Evolutionary conservation across 1,139 yeast species (phyloP), one percentile per base, ranked within the genome.

Genomic region (Nadsonia commutata): DNA sequence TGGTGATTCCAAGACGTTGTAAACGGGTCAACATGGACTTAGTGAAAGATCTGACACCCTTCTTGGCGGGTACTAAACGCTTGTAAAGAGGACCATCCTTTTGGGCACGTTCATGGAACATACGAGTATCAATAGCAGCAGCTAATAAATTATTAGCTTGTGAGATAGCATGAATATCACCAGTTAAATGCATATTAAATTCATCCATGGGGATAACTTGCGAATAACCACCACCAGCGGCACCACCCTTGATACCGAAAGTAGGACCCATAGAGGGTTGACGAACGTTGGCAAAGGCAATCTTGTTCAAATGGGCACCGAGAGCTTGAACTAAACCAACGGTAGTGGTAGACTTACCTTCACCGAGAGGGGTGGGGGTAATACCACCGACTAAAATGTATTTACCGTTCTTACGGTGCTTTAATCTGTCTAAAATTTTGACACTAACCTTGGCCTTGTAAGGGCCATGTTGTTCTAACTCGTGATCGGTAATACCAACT

Each of bases 251-350:
- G 60, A 90, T 86, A 66, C 98, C 98, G 58, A 90, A 90, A 18
- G 98, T 90, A 48, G 98, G 98, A 43, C 98, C 98, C 96, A 90
- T 88, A 17, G 94, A 82, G 38, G 98, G 98, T 65, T 90, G 98
- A 67, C 98, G 81, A 47, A 90, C 95, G 60, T 85, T 88, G 50
- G 98, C 98, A 60, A 90, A 80, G 18, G 88, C 88, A 48, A 80
- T 77, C 64, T 83, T 81, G 51, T 81, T 76, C 57, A 88, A 71
- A 56, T 85, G 95, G 42, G 95, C 95, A 52, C 95, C 95, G 49
- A 90, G 70, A 18, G 97, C 95, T 66, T 90, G 97, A 16, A 94
- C 95, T 49, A 90, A 72, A 52, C 98, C 98, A 57, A 90, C 86
- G 27, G 97, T 88, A 41, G 97, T 90, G 49, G 98, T 90, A 31